Evolutionary conservation across 1,139 yeast species (phyloP), one percentile per base, ranked within the genome.

Genomic region (Suhomyces chickasaworum): DNA sequence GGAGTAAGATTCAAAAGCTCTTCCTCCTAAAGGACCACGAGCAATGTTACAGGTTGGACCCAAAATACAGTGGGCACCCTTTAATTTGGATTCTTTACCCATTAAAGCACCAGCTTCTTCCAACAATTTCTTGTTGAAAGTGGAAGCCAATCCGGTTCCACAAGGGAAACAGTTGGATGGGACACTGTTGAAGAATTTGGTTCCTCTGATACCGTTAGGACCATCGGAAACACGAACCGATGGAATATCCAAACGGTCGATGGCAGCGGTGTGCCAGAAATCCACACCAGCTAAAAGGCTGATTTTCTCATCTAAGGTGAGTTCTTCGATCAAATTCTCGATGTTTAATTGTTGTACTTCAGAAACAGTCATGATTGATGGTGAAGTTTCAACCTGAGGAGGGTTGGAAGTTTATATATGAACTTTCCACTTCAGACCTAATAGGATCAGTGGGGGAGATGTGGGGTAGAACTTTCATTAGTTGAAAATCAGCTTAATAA

Each of bases 191-290:
- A 66, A 64, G 47, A 66, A 66, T 31, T 58, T 61, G 38, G 68
- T 66, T 4, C 73, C 73, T 46, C 73, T 56, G 32, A 68, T 57
- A 30, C 73, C 73, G 53, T 68, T 68, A 33, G 73, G 73, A 5
- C 73, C 73, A 49, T 68, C 73, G 32, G 69, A 65, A 8, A 66
- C 69, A 32, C 70, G 59, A 12, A 64, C 58, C 7, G 66, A 54
- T 45, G 60, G 70, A 37, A 81, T 65, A 25, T 65, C 64, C 42
- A 78, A 64, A 46, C 84, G 63, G 41, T 72, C 75, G 29, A 82
- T 61, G 5, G 78, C 68, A 22, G 63, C 66, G 0, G 86, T 81
- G 56, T 79, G 83, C 86, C 86, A 81, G 58, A 69, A 69, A 59
- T 80, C 82, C 47, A 64, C 63, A 34, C 82, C 83, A 7, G 82